These are phyloP conservation scores for Lipomyces yamadae DNA, from an alignment of 805 yeast species.

Conservation along the genomic window DNA sequence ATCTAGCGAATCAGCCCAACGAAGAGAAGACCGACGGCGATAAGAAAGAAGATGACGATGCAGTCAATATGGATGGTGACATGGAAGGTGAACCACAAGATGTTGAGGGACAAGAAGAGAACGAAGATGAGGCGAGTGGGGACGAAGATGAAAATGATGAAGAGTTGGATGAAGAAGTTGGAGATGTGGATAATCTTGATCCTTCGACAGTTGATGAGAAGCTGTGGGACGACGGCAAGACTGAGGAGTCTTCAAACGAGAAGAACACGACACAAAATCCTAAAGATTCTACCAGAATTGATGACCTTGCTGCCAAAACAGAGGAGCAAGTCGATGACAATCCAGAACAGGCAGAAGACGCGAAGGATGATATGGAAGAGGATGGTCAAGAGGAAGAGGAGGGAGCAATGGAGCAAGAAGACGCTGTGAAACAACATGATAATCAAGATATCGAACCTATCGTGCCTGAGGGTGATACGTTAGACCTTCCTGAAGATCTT, in stretches of 20 bases:
- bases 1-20: slow-evolving; percentile 56
- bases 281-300: slow-evolving; percentile 32
- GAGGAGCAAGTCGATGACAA: slow-evolving; percentile 19
- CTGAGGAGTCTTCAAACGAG: slow-evolving; percentile 40
- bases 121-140: slow-evolving; percentile 89
- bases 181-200: slow-evolving; percentile 36
- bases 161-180: slow-evolving; percentile 70
- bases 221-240: slow-evolving; percentile 47
- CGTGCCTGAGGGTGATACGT: slow-evolving; percentile 81
- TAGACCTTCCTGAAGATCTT: slow-evolving; percentile 92
- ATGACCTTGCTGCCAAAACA: slow-evolving; percentile 32
- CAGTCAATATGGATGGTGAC: slow-evolving; percentile 93
- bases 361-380: slow-evolving; percentile 42
- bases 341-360: slow-evolving; percentile 37
- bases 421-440: slow-evolving; percentile 48
- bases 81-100: slow-evolving; percentile 95
- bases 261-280: slow-evolving; percentile 42
- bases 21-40: slow-evolving; percentile 75
- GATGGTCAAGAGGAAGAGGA: slow-evolving; percentile 45
- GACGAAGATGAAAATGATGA: slow-evolving; percentile 69
- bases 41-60: slow-evolving; percentile 73
- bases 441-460: slow-evolving; percentile 60
- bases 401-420: slow-evolving; percentile 43
- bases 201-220: slow-evolving; percentile 55
- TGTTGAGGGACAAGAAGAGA: slow-evolving; percentile 79